Evolutionary conservation across 768 basidiomycete genomes (phyloP), one percentile per base, ranked within the genome.

Genomic region (Naganishia antarctica): DNA sequence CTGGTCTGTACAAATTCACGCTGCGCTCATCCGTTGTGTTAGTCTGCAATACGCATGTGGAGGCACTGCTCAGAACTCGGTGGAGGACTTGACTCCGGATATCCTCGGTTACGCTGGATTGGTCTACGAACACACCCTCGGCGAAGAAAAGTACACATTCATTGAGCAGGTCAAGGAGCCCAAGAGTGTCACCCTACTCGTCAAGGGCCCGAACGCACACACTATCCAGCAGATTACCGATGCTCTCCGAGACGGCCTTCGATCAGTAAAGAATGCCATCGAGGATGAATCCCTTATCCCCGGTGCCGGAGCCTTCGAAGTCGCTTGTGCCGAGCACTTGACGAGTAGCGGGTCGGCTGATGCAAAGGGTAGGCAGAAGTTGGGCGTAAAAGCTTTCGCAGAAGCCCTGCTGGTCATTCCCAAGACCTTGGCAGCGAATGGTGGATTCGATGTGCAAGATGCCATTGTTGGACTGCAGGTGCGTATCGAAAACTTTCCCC

Each of bases 111-210:
- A 90, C 88, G 96, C 96, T 44, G 96, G 96, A 9, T 85, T 98
- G 67, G 91, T 99, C 31, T 99, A 99, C 80, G 96, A 99, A 79
- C 92, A 97, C 79, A 97, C 93, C 21, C 84, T 99, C 32, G 96
- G 96, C 69, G 96, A 99, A 80, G 96, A 99, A 75, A 99, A 98
- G 76, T 99, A 83, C 79, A 99, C 96, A 0, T 98, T 98, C 75
- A 82, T 99, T 61, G 96, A 98, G 79, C 90, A 99, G 68, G 94
- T 97, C 78, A 90, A 88, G 79, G 85, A 87, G 66, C 94, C 96
- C 29, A 93, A 90, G 82, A 88, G 86, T 63, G 96, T 97, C 60
- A 98, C 96, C 4, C 82, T 99, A 63, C 83, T 99, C 67, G 89
- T 99, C 81, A 99, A 99, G 80, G 96, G 81, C 81, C 96, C 94